Conservation (phyloP, 495 filamentous ascomycete genomes). For the Tuber indicum region DNA sequence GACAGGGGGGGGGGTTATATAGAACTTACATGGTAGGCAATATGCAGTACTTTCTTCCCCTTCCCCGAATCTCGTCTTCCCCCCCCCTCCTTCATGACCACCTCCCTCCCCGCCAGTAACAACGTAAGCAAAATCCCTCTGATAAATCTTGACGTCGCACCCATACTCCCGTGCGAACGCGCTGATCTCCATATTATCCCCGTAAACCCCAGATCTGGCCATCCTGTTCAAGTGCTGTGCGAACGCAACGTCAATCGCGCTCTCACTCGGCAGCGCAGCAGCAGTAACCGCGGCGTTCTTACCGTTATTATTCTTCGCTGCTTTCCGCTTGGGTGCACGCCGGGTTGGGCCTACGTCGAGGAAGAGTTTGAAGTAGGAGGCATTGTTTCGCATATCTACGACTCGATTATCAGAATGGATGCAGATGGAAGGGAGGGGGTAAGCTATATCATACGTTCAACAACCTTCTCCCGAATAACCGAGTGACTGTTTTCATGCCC, state of each 20-base stretch:
- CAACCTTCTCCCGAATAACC: conserved; percentile 56
- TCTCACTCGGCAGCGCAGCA: conserved; percentile 45
- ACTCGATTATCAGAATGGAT: conserved; percentile 3
- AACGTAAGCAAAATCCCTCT: conserved; percentile 45
- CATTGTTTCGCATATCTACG: conserved; percentile 54
- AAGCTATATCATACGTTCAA: conserved; percentile 45
- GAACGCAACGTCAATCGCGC: conserved; percentile 58
- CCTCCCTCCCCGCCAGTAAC: conserved; percentile 44
- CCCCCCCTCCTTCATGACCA: conserved; percentile 34
- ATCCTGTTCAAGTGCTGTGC: conserved; percentile 57
- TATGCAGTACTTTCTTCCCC: conserved; percentile 48
- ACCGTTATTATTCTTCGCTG: conserved; percentile 44
- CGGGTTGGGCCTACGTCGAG: conserved; percentile 51
- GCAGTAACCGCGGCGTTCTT: background rate
- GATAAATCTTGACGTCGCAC: conserved; percentile 61
- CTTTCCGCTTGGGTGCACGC: conserved; percentile 48
- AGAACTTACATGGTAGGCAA: conserved; percentile 64
- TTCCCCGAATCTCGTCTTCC: conserved; percentile 1
- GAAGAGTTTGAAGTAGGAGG: conserved; percentile 61
- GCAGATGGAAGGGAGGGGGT: background rate
- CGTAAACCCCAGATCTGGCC: conserved; percentile 58
- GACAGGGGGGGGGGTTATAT: background rate
- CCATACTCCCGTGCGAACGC: conserved; percentile 61
- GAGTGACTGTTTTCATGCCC: conserved; percentile 55
- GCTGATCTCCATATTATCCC: conserved; percentile 64